A percentile compares a stretch with the other conserved stretches of the same genome.
Conservation (phyloP, 148 eudicot species). For the Drosera capensis region DNA sequence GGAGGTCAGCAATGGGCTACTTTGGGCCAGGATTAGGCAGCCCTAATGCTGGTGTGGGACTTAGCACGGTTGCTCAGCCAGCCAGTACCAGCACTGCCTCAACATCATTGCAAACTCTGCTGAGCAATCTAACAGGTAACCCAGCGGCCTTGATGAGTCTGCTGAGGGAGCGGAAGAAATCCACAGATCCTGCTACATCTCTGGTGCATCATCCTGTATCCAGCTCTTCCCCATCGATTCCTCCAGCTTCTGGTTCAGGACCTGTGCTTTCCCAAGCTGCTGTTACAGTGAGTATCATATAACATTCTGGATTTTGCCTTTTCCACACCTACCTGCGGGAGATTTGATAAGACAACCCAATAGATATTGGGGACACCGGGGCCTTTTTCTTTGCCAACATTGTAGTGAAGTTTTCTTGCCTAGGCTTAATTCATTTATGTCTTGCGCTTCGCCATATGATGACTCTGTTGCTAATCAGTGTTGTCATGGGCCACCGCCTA, state of each 20-base stretch:
- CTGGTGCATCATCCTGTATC: slow-evolving; percentile 15
- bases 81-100: slow-evolving; percentile 18
- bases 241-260: slow-evolving; percentile 17
- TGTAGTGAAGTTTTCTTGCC: too few relatives aligned
- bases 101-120: slow-evolving; percentile 48
- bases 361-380: too few relatives aligned
- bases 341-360: too few relatives aligned
- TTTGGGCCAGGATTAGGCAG: slow-evolving; percentile 15
- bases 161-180: slow-evolving; percentile 50
- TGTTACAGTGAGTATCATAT: too few relatives aligned
- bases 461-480: too few relatives aligned
- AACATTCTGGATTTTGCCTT: too few relatives aligned
- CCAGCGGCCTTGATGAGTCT: slow-evolving; percentile 53
- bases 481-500: too few relatives aligned
- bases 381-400: too few relatives aligned
- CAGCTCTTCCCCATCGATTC: slow-evolving; percentile 15
- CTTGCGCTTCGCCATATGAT: too few relatives aligned
- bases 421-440: too few relatives aligned
- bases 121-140: slow-evolving; percentile 60
- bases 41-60: slow-evolving; percentile 8
- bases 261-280: too few relatives aligned
- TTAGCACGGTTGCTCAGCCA: slow-evolving; percentile 16
- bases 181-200: slow-evolving; percentile 24
- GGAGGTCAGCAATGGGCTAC: slow-evolving; percentile 14
- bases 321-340: too few relatives aligned